Evolutionary conservation across 352 stramenopile species (phyloP).

Genomic region (Globisporangium abappressorium): DNA sequence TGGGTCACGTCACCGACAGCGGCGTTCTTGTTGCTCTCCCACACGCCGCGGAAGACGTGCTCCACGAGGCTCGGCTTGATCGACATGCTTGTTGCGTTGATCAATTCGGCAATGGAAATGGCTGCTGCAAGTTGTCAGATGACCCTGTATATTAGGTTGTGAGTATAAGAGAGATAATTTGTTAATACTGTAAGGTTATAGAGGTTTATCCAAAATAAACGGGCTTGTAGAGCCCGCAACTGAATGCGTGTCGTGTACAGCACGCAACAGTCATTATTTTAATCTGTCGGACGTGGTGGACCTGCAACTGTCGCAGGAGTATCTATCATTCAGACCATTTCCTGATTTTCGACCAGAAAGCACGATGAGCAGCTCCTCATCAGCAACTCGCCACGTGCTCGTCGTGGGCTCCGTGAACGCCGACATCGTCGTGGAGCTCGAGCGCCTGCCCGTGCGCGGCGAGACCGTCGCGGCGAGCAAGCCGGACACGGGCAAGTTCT

Average conservation of each 20-base stretch:
- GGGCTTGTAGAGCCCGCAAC: not conserved
- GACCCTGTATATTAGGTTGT: too few relatives aligned
- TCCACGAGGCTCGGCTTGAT: constrained; percentile 70
- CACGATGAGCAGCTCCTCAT: constrained; percentile 11
- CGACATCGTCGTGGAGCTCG: constrained; percentile 76
- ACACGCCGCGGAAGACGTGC: constrained; percentile 69
- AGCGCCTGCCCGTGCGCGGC: constrained; percentile 57
- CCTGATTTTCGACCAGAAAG: constrained; percentile 8
- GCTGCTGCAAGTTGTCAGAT: not conserved
- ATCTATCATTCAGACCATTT: not conserved
- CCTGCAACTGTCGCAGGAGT: not conserved
- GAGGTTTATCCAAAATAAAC: not conserved
- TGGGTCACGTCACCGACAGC: not conserved
- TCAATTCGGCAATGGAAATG: not conserved
- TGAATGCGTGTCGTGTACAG: not conserved
- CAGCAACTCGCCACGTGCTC: constrained; percentile 30
- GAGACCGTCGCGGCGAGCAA: constrained; percentile 62
- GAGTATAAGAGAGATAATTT: not conserved
- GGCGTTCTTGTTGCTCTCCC: constrained; percentile 28
- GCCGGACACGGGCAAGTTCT: constrained; percentile 58
- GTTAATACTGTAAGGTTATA: not conserved
- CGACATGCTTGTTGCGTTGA: constrained; percentile 15
- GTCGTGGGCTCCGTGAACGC: constrained; percentile 84
- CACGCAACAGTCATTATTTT: constrained; percentile 1
- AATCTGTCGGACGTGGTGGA: not conserved